Conservation (phyloP, 129 eudicot genomes). For the Oenanthe sinensis region DNA sequence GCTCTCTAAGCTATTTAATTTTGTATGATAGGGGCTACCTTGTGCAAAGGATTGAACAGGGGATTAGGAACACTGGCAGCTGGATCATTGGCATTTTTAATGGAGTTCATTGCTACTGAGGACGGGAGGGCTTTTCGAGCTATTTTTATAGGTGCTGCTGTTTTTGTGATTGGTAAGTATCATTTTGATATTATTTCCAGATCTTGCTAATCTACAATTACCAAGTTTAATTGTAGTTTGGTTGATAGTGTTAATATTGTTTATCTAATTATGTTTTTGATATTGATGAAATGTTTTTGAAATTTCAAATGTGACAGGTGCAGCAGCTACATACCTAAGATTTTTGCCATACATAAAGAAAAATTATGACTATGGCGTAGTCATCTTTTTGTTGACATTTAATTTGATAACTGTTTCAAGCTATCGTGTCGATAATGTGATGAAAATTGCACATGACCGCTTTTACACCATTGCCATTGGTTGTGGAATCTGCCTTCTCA, state of each 20-base stretch:
- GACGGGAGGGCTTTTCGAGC: conserved; percentile 48
- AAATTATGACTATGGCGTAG: conserved; percentile 81
- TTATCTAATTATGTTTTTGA: not conserved
- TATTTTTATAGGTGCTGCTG: conserved; percentile 58
- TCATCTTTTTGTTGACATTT: conserved; percentile 80
- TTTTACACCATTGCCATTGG: conserved; percentile 72
- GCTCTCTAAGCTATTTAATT: not conserved
- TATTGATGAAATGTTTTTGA: not conserved
- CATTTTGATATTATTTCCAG: not conserved
- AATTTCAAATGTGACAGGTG: conserved; percentile 36
- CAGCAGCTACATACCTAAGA: conserved; percentile 58
- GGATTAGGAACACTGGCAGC: conserved; percentile 85
- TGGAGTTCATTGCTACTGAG: conserved; percentile 63
- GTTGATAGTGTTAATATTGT: not conserved
- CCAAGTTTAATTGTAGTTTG: not conserved
- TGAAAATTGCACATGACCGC: conserved; percentile 61
- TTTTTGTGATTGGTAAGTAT: conserved; percentile 57
- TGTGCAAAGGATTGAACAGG: conserved; percentile 91
- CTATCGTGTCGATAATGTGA: conserved; percentile 59
- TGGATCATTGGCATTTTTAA: conserved; percentile 61
- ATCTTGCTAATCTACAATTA: not conserved
- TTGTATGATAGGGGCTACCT: conserved; percentile 59
- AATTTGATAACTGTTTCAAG: conserved; percentile 83
- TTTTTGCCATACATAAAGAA: conserved; percentile 81
- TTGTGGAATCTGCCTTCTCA: conserved; percentile 67